Evolutionary conservation across 2,329 filamentous ascomycete genomes (phyloP).

Genomic region (Ophiostoma perfectum): DNA sequence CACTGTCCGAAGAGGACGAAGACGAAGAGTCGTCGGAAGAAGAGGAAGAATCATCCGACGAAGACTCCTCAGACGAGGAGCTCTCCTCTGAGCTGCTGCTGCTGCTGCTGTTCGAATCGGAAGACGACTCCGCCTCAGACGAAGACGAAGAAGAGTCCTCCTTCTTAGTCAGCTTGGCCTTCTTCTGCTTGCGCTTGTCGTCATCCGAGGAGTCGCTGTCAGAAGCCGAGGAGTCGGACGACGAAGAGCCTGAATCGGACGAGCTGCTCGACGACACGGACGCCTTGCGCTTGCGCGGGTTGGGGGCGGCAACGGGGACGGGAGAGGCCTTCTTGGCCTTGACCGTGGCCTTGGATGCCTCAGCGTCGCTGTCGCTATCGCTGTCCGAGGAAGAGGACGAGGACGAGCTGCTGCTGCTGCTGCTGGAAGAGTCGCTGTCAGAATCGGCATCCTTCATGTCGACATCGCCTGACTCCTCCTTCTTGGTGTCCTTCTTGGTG

Average conservation of each 20-base stretch:
- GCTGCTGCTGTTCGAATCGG: background rate
- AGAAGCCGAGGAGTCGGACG: constrained; percentile 32
- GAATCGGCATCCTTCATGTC: constrained; percentile 28
- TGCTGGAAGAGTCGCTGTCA: constrained; percentile 30
- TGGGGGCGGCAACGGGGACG: constrained; percentile 29
- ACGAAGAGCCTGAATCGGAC: constrained; percentile 37
- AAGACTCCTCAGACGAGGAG: constrained; percentile 25
- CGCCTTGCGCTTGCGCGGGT: constrained; percentile 53
- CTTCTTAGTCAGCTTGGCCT: constrained; percentile 25
- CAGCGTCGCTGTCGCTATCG: constrained; percentile 32
- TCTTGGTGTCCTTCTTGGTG: too few relatives aligned
- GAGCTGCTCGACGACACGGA: constrained; percentile 33
- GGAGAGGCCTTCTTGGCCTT: constrained; percentile 27
- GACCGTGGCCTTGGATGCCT: constrained; percentile 31
- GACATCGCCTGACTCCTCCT: constrained; percentile 22
- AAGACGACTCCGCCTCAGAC: constrained; percentile 18
- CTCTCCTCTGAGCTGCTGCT: constrained; percentile 19
- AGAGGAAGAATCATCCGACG: constrained; percentile 15
- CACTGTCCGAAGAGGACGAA: constrained; percentile 10
- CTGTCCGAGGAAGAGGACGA: constrained; percentile 25
- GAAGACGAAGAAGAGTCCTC: constrained; percentile 18
- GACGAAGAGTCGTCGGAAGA: constrained; percentile 25
- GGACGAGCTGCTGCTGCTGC: constrained; percentile 26
- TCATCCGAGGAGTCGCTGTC: constrained; percentile 29
- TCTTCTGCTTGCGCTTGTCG: constrained; percentile 27